phyloP scores from a whole-genome alignment of 2,329 filamentous ascomycete genomes.

The Cylindrodendrum hubeiense region DNA sequence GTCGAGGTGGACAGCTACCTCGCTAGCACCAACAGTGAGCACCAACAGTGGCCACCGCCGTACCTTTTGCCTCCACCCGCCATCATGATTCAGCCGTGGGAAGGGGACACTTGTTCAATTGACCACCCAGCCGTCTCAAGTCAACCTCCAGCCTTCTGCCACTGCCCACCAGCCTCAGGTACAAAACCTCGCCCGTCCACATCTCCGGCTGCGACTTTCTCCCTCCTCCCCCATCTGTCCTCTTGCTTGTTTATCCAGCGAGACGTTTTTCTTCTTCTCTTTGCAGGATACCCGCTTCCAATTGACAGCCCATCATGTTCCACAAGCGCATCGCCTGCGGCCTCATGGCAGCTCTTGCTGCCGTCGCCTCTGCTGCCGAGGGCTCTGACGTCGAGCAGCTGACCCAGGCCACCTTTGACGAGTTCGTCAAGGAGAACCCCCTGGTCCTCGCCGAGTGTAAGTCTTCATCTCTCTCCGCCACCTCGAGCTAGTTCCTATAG shows the following conservation, averaged over 20 bases:
- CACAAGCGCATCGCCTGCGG: constrained; percentile 64
- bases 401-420: constrained; percentile 87
- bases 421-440: constrained; percentile 87
- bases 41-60: neutral
- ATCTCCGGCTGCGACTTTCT: constrained; percentile 35
- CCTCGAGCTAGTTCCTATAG: neutral
- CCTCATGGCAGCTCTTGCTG: constrained; percentile 67
- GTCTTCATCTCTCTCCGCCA: constrained; percentile 50
- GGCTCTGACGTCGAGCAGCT: constrained; percentile 87
- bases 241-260: constrained; percentile 33
- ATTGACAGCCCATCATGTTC: constrained; percentile 56
- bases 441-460: constrained; percentile 95
- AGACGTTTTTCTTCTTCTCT: constrained; percentile 36
- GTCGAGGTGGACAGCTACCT: neutral
- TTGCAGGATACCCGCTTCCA: constrained; percentile 40
- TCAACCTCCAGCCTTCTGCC: constrained; percentile 32
- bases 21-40: neutral
- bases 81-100: constrained; percentile 35
- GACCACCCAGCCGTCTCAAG: constrained; percentile 43
- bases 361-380: constrained; percentile 70
- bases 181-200: constrained; percentile 52
- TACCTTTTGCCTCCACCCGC: constrained; percentile 18
- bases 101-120: constrained; percentile 62
- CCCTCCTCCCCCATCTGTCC: constrained; percentile 32
- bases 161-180: constrained; percentile 38